Percentiles rank a stretch among this genome's conserved stretches.
Evolutionary conservation across 139 green algal genomes (phyloP).

Genomic region (Haematococcus lacustris): DNA sequence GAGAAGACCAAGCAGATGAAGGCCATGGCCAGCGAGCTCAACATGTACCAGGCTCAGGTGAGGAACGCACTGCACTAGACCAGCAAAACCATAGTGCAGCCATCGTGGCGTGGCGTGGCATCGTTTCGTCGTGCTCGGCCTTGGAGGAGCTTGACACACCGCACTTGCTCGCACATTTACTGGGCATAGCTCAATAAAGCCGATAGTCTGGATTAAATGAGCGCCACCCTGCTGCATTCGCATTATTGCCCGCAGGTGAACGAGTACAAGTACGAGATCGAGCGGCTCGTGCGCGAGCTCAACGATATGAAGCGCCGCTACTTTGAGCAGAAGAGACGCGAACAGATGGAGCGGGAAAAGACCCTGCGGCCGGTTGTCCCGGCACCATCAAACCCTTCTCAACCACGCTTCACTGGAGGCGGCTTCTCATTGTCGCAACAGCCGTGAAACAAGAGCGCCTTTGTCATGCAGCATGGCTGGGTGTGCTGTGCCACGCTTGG

Average conservation of each 20-base stretch:
- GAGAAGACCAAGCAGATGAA: conserved; percentile 94
- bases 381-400: conserved; percentile 7
- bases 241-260: conserved; percentile 42
- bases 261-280: conserved; percentile 91
- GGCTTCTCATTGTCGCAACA: conserved; percentile 42
- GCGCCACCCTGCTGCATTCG: too few species aligned
- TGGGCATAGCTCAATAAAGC: too few species aligned
- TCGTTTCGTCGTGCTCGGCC: too few species aligned
- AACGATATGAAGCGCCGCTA: conserved; percentile 76
- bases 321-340: conserved; percentile 65
- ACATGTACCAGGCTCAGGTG: conserved; percentile 84
- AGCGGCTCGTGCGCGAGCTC: conserved; percentile 68
- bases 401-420: conserved; percentile 43
- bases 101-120: too few species aligned
- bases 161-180: too few species aligned
- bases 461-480: too few species aligned
- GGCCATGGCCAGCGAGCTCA: conserved; percentile 82
- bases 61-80: conserved; percentile 7
- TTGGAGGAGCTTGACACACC: too few species aligned
- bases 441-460: too few species aligned
- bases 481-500: too few species aligned
- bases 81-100: too few species aligned
- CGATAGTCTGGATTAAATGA: too few species aligned
- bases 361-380: conserved; percentile 17
- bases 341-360: conserved; percentile 56